Conservation (phyloP, 148 eudicot species). For the Vaccinium myrtillus region DNA sequence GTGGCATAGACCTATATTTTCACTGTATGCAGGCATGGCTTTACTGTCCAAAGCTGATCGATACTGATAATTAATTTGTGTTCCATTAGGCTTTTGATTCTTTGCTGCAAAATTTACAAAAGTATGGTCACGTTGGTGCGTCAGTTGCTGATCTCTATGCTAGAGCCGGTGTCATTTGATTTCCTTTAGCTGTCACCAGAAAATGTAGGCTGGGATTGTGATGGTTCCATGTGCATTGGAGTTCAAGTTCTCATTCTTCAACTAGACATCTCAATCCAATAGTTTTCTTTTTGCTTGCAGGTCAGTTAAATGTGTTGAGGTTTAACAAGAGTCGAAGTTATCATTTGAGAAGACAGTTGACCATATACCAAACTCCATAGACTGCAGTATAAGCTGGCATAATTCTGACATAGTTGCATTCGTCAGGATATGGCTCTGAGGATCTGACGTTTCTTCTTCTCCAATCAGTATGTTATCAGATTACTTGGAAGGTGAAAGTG, state of each 20-base stretch:
- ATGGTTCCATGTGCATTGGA: not conserved
- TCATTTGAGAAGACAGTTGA: conserved; percentile 84
- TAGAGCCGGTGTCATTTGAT: conserved; percentile 95
- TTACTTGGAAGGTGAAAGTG: not conserved
- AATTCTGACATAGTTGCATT: conserved; percentile 48
- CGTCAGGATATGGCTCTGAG: not conserved
- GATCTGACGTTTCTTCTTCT: not conserved
- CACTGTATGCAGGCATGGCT: not conserved
- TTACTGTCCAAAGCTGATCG: not conserved
- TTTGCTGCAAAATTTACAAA: conserved; percentile 78
- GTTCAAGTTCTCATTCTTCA: conserved; percentile 14
- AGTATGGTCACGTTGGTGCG: conserved; percentile 76
- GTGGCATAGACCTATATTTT: not conserved
- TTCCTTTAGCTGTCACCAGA: conserved; percentile 80
- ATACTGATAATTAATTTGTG: not conserved
- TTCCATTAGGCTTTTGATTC: conserved; percentile 84
- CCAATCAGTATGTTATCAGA: not conserved
- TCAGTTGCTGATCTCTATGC: conserved; percentile 93
- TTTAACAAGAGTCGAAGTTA: conserved; percentile 86
- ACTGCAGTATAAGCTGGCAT: conserved; percentile 91
- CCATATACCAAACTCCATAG: conserved; percentile 59
- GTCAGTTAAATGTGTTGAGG: conserved; percentile 82
- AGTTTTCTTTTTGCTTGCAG: conserved; percentile 33
- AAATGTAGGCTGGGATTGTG: conserved; percentile 63
- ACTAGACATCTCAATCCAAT: not conserved